Evolutionary conservation across 805 yeast genomes (phyloP), one percentile per base, ranked within the genome.

Genomic region (Debaryomyces maramus): DNA sequence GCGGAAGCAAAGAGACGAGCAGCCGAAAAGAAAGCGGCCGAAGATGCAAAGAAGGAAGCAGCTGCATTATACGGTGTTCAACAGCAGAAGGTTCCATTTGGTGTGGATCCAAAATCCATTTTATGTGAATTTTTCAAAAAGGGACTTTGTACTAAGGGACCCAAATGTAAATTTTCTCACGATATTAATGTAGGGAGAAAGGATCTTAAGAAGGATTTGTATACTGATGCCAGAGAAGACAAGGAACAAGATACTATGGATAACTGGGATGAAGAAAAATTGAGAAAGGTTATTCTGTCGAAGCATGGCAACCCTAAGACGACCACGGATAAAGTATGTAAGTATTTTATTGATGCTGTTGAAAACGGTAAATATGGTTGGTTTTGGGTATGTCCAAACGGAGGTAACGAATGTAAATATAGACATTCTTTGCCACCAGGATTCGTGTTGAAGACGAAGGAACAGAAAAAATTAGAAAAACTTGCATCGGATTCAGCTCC

Each of bases 301-400:
- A 93, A 93, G 67, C 97, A 90, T 55, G 98, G 99, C 37, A 93
- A 93, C 61, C 89, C 84, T 40, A 81, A 81, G 61, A 88, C 97
- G 8, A 89, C 97, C 10, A 93, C 99, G 0, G 97, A 91, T 49
- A 93, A 78, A 51, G 87, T 93, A 35, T 93, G 99, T 77, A 93
- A 90, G 63, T 80, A 64, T 65, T 95, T 93, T 69, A 87, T 93
- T 50, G 96, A 89, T 44, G 98, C 99, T 0, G 97, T 93, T 42
- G 99, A 93, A 60, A 88, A 89, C 58, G 93, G 91, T 43, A 91
- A 91, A 60, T 93, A 93, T 61, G 99, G 99, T 58, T 93, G 99
- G 99, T 90, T 93, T 67, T 93, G 99, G 99, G 75, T 77, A 15
- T 93, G 99, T 72, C 99, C 99, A 19, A 88, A 88, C 52, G 90